Evolutionary conservation across 192 early-diverging fungal species (phyloP).

Genomic region (Backusella macrospora): DNA sequence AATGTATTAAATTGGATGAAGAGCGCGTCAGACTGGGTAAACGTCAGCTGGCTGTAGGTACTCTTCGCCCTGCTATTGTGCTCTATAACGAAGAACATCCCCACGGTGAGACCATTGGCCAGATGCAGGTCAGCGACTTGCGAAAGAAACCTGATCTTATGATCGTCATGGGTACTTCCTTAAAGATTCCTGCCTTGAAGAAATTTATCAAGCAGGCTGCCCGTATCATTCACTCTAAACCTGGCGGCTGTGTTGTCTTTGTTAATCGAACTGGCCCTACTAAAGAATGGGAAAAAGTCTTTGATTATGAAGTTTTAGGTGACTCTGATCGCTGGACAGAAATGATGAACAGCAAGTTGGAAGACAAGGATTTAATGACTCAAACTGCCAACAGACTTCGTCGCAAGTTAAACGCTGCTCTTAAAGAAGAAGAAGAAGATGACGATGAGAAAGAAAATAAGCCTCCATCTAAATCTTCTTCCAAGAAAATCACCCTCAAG

Average conservation of each 20-base stretch:
- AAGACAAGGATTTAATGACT: conserved; percentile 13
- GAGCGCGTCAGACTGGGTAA: conserved; percentile 69
- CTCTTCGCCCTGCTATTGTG: conserved; percentile 88
- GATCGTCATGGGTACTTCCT: conserved; percentile 88
- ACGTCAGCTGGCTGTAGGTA: conserved; percentile 71
- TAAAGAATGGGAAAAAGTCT: conserved; percentile 78
- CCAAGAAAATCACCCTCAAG: neutral
- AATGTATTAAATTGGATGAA: conserved; percentile 45
- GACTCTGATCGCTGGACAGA: conserved; percentile 66
- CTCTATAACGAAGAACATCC: conserved; percentile 93
- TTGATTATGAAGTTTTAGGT: conserved; percentile 78
- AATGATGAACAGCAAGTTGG: conserved; percentile 15
- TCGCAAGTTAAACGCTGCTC: neutral
- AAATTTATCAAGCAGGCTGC: conserved; percentile 74
- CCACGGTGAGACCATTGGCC: conserved; percentile 66
- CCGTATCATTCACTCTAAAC: conserved; percentile 51
- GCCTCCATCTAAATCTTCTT: neutral
- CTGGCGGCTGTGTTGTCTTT: conserved; percentile 65
- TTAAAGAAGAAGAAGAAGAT: neutral
- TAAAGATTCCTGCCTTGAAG: conserved; percentile 81
- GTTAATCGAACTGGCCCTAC: conserved; percentile 69
- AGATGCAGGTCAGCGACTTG: conserved; percentile 57
- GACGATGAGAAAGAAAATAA: conserved; percentile 15
- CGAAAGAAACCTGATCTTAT: conserved; percentile 69
- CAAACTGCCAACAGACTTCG: conserved; percentile 19